phyloP scores from a whole-genome alignment of 495 filamentous ascomycete species.

The Apodospora peruviana region DNA sequence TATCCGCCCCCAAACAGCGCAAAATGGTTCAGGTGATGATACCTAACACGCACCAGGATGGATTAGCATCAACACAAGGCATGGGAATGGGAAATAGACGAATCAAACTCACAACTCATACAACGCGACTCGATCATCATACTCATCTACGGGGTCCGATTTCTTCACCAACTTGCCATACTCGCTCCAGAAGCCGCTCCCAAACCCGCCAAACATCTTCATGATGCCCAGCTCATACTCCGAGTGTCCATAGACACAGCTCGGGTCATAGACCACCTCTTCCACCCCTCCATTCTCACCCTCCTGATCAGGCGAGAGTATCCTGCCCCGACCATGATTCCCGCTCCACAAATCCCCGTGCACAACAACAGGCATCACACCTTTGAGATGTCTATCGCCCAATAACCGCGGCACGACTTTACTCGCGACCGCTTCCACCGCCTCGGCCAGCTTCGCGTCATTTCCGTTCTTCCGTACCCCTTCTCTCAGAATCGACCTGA shows the following conservation, averaged over 20 bases:
- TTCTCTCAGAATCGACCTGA: constrained; percentile 56
- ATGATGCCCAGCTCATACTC: constrained; percentile 93
- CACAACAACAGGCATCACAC: constrained; percentile 64
- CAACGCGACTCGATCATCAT: constrained; percentile 70
- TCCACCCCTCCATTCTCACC: constrained; percentile 49
- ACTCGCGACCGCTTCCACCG: constrained; percentile 57
- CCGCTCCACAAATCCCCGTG: constrained; percentile 93
- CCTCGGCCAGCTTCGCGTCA: constrained; percentile 52
- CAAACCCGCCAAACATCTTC: constrained; percentile 94
- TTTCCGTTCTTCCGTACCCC: constrained; percentile 56
- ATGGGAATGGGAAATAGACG: neutral
- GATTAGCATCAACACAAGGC: neutral
- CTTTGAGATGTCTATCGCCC: constrained; percentile 58
- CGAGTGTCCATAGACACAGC: constrained; percentile 72
- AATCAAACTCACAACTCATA: constrained; percentile 69
- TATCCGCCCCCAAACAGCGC: constrained; percentile 80
- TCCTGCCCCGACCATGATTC: constrained; percentile 64
- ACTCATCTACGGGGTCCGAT: constrained; percentile 77
- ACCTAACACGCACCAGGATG: constrained; percentile 38
- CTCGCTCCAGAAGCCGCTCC: constrained; percentile 61
- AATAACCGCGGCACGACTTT: constrained; percentile 69
- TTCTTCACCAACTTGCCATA: constrained; percentile 71
- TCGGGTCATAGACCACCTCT: constrained; percentile 82
- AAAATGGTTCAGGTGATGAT: constrained; percentile 88
- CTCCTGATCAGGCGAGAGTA: constrained; percentile 20